Base-by-base conservation (phyloP, 1,284 basidiomycete species). In the Schizophyllum amplum region DNA sequence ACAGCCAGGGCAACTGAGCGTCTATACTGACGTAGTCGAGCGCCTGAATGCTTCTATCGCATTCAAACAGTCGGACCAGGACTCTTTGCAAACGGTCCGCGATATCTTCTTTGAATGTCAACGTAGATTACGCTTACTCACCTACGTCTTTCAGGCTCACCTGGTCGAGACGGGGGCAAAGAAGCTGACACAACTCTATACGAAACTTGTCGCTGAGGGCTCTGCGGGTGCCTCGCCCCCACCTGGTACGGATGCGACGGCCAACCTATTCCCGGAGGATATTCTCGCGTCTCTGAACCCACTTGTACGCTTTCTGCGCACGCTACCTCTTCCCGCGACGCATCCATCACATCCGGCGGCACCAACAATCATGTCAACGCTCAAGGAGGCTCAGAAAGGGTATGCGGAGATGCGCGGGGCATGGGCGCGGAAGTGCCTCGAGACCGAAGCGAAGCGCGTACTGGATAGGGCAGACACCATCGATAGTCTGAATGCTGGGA, bases 331-430 rank as follows among this genome's bases (percentile, higher is more conserved):
- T 0, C 89, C 87, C 0, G 72, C 83, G 0, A 90, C 89, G 0
- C 87, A 90, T 62, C 87, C 87, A 2, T 86, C 87, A 0, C 88
- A 91, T 65, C 87, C 87, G 4, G 87, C 87, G 7, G 80, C 86
- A 0, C 72, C 74, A 1, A 73, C 75, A 1, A 90, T 91, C 50
- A 71, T 83, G 25, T 66, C 76, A 1, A 82, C 85, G 1, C 68
- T 92, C 4, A 82, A 78, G 63, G 89, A 91, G 27, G 87, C 88
- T 4, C 87, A 90, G 69, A 77, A 78, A 57, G 89, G 89, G 1
- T 91, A 89, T 61, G 89, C 87, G 0, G 89, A 91, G 61, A 92
- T 91, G 89, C 79, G 88, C 24, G 87, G 88, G 2, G 76, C 75
- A 11, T 91, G 88, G 89, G 76, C 75, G 47, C 77, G 79, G 60